Conservation (phyloP, 176 grass and related monocot genomes). For the Rhynchospora pubera region DNA sequence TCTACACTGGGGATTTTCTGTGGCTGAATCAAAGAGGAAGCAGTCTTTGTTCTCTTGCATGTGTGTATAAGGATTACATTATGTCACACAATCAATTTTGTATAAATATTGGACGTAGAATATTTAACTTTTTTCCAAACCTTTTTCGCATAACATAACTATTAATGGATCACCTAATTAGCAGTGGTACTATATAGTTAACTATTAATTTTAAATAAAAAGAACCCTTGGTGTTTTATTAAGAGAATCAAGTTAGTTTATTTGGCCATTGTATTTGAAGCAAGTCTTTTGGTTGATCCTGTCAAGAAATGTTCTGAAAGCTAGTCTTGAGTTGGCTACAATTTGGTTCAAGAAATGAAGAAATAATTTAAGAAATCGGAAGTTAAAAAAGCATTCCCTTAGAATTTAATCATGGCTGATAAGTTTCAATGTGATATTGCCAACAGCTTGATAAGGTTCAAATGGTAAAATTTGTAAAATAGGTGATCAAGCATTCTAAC, state of each 20-base stretch:
- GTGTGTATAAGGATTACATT: not conserved
- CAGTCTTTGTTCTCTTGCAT: not conserved
- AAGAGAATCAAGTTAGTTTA: not conserved
- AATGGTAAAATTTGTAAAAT: not conserved
- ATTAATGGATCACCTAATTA: not conserved
- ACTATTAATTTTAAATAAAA: not conserved
- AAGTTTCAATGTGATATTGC: not conserved
- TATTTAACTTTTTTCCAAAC: not conserved
- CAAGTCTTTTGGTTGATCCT: not conserved
- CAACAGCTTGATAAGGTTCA: not conserved
- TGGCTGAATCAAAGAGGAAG: not conserved
- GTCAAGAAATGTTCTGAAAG: not conserved
- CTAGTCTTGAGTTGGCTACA: not conserved
- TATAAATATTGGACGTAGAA: not conserved
- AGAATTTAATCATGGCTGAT: not conserved
- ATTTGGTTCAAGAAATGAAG: not conserved
- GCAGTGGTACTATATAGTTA: not conserved
- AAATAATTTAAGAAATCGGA: not conserved
- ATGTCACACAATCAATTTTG: not conserved
- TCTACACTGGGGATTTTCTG: constrained; percentile 8
- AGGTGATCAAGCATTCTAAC: not conserved
- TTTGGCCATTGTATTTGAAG: not conserved
- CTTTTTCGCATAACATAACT: not conserved
- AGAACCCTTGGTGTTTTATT: not conserved
- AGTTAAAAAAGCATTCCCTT: not conserved